phyloP scores from a whole-genome alignment of 2,329 filamentous ascomycete species.

The Hymenoscyphus salicellus region DNA sequence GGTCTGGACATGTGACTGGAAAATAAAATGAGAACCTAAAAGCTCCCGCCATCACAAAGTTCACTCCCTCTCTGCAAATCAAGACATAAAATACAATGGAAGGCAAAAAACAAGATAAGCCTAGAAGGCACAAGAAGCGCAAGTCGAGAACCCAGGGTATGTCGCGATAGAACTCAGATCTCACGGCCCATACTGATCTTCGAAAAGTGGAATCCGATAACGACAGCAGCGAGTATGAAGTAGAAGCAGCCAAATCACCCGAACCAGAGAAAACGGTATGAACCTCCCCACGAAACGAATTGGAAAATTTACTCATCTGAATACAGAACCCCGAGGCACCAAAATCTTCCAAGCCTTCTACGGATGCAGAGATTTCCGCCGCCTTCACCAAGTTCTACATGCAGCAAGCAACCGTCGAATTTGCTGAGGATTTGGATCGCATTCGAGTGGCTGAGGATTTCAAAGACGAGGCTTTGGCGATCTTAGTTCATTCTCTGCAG shows the following conservation, averaged over 20 bases:
- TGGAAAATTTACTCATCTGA: background rate
- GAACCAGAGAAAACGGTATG: slow-evolving; percentile 4
- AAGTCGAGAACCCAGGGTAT: slow-evolving; percentile 34
- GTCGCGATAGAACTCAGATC: background rate
- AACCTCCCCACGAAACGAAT: background rate
- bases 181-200: slow-evolving; percentile 3
- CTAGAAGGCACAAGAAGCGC: slow-evolving; percentile 32
- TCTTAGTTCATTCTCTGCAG: slow-evolving; percentile 65
- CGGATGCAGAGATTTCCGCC: slow-evolving; percentile 23
- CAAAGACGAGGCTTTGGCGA: slow-evolving; percentile 58
- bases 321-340: background rate
- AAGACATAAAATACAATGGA: slow-evolving; percentile 17
- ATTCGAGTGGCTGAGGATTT: slow-evolving; percentile 69
- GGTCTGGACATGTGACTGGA: too few relatives aligned
- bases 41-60: background rate
- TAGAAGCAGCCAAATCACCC: slow-evolving; percentile 6
- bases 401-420: slow-evolving; percentile 64
- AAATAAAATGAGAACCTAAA: background rate
- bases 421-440: slow-evolving; percentile 71
- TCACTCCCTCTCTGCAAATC: background rate
- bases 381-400: slow-evolving; percentile 66
- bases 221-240: slow-evolving; percentile 21
- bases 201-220: slow-evolving; percentile 22
- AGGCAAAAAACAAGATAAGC: slow-evolving; percentile 18
- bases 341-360: slow-evolving; percentile 9